Evolutionary conservation across 2,329 filamentous ascomycete species (phyloP).

Genomic region (Didymella pinodella): DNA sequence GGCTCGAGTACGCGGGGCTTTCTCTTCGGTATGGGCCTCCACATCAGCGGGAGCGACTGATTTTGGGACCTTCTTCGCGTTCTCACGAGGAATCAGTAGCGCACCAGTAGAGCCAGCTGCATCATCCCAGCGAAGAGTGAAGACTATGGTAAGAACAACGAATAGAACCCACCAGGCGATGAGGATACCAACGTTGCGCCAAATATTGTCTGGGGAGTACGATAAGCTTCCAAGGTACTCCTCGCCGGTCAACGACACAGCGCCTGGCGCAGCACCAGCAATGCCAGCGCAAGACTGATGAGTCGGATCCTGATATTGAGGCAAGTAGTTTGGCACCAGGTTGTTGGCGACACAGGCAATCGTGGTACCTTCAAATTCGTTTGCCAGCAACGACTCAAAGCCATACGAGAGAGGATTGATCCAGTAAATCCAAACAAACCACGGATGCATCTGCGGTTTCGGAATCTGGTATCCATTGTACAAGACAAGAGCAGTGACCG

Average conservation of each 20-base stretch:
- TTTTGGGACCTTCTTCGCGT: slow-evolving; percentile 29
- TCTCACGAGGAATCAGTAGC: slow-evolving; percentile 66
- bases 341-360: slow-evolving; percentile 61
- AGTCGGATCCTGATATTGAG: slow-evolving; percentile 53
- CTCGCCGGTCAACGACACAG: slow-evolving; percentile 63
- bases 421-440: slow-evolving; percentile 68
- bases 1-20: slow-evolving; percentile 15
- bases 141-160: slow-evolving; percentile 64
- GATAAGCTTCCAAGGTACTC: slow-evolving; percentile 65
- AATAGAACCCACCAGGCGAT: slow-evolving; percentile 54
- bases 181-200: slow-evolving; percentile 56
- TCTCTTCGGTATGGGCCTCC: slow-evolving; percentile 53
- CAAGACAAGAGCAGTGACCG: slow-evolving; percentile 65
- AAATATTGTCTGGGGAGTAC: no score
- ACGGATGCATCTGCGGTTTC: slow-evolving; percentile 60
- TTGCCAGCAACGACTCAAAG: slow-evolving; percentile 80
- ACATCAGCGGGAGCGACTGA: slow-evolving; percentile 55
- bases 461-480: slow-evolving; percentile 68
- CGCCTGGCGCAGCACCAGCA: slow-evolving; percentile 61
- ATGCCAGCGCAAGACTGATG: slow-evolving; percentile 67
- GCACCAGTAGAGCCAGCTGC: slow-evolving; percentile 60
- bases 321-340: slow-evolving; percentile 60
- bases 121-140: slow-evolving; percentile 65
- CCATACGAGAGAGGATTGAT: slow-evolving; percentile 79
- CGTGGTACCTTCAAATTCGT: slow-evolving; percentile 60